Evolutionary conservation across 140 eudicot genomes (phyloP).

Genomic region (Cichorium intybus): DNA sequence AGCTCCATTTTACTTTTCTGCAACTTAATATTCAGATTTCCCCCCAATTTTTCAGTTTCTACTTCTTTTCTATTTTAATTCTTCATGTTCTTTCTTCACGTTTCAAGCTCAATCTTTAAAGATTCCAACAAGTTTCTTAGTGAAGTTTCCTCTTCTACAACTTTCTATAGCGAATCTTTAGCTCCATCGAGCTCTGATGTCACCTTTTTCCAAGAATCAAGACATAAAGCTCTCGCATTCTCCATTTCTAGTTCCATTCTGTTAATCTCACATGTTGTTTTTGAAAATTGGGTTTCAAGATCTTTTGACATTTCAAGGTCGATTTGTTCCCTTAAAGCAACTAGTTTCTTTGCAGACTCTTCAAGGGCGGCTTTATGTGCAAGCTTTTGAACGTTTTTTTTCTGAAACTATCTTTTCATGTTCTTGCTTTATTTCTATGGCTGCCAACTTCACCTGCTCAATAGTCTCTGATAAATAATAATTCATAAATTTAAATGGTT

Average conservation of each 20-base stretch:
- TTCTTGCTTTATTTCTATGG: conserved; percentile 49
- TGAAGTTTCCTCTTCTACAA: conserved; percentile 64
- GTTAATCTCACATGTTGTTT: conserved; percentile 50
- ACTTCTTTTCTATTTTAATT: conserved; percentile 66
- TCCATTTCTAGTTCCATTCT: conserved; percentile 51
- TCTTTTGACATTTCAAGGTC: conserved; percentile 44
- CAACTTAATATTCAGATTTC: conserved; percentile 63
- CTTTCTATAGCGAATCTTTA: conserved; percentile 73
- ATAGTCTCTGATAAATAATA: no score
- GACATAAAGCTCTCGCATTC: conserved; percentile 49
- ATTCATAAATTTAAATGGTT: no score
- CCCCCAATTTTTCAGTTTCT: conserved; percentile 72
- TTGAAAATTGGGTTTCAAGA: conserved; percentile 53
- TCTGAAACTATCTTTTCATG: conserved; percentile 51
- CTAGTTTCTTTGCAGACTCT: conserved; percentile 61
- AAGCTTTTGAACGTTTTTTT: conserved; percentile 60
- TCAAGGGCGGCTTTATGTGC: conserved; percentile 66
- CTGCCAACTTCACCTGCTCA: conserved; percentile 58
- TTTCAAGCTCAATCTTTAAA: conserved; percentile 65
- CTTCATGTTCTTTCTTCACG: conserved; percentile 64
- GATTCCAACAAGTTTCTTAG: conserved; percentile 60
- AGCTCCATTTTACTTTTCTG: conserved; percentile 77
- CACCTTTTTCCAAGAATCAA: conserved; percentile 56
- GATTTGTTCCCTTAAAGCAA: conserved; percentile 46
- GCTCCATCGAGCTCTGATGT: conserved; percentile 74